Evolutionary conservation across 495 filamentous ascomycete genomes (phyloP).

Genomic region (Letharia columbiana): DNA sequence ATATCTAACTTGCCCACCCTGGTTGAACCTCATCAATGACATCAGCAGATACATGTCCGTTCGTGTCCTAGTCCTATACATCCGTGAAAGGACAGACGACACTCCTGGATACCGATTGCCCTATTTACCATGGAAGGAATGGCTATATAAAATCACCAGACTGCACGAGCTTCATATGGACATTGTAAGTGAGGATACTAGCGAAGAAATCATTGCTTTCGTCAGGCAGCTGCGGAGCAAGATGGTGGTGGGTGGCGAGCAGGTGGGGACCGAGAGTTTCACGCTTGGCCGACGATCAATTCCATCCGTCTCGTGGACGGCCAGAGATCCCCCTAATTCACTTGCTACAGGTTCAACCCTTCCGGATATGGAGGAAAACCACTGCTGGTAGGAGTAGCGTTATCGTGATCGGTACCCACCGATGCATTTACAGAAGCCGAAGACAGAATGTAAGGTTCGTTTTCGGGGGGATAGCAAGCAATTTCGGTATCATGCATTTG

Average conservation of each 20-base stretch:
- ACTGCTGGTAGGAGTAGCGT: not conserved
- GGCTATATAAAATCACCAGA: not conserved
- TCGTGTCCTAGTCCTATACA: not conserved
- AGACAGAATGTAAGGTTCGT: too few relatives aligned
- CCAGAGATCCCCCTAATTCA: not conserved
- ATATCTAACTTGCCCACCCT: not conserved
- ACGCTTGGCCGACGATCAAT: not conserved
- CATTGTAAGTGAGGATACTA: not conserved
- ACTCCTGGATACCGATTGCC: not conserved
- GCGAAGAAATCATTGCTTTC: not conserved
- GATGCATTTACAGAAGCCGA: too few relatives aligned
- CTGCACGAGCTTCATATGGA: not conserved
- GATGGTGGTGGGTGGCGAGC: not conserved
- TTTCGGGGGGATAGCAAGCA: too few relatives aligned
- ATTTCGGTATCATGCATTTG: too few relatives aligned
- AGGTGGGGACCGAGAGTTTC: not conserved
- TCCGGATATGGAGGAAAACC: not conserved
- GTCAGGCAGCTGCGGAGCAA: not conserved
- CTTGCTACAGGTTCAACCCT: not conserved
- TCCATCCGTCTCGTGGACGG: not conserved
- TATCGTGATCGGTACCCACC: not conserved
- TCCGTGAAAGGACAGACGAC: not conserved
- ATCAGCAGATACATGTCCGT: not conserved
- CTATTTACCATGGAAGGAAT: not conserved
- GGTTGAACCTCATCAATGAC: not conserved